These are phyloP conservation scores for Pelargonium myrrhifolium DNA, from an alignment of 441 rosid species.

Conservation along the genomic window DNA sequence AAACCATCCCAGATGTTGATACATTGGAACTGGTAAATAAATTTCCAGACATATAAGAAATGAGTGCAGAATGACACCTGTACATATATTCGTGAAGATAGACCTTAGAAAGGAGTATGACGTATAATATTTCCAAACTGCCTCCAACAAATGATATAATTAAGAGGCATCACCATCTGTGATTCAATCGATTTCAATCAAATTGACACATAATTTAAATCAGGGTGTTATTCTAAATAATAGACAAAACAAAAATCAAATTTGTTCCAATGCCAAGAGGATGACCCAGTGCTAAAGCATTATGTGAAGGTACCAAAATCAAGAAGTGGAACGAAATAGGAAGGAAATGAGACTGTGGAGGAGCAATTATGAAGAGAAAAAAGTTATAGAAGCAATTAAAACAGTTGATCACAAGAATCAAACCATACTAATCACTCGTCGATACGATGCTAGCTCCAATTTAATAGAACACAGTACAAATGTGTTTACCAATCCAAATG, in stretches of 20 bases:
- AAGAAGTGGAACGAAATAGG: not conserved
- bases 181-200: slow-evolving; percentile 51
- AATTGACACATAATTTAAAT: slow-evolving; percentile 31
- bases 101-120: slow-evolving; percentile 71
- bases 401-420: not conserved
- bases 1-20: slow-evolving; percentile 29
- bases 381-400: not conserved
- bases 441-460: not conserved
- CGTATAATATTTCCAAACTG: slow-evolving; percentile 68
- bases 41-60: slow-evolving; percentile 39
- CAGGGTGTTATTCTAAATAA: slow-evolving; percentile 22
- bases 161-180: slow-evolving; percentile 67
- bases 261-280: slow-evolving; percentile 12
- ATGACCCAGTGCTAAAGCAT: not conserved
- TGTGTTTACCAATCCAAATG: not conserved
- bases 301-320: not conserved
- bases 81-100: slow-evolving; percentile 64
- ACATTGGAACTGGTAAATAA: slow-evolving; percentile 23
- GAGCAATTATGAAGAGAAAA: not conserved
- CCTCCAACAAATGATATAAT: slow-evolving; percentile 69
- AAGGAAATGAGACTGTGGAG: slow-evolving; percentile 1
- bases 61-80: slow-evolving; percentile 84
- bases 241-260: slow-evolving; percentile 15
- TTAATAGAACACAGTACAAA: not conserved
- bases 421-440: not conserved